Conservation (phyloP, 192 early-diverging fungal species). For the Umbelopsis vinacea region DNA sequence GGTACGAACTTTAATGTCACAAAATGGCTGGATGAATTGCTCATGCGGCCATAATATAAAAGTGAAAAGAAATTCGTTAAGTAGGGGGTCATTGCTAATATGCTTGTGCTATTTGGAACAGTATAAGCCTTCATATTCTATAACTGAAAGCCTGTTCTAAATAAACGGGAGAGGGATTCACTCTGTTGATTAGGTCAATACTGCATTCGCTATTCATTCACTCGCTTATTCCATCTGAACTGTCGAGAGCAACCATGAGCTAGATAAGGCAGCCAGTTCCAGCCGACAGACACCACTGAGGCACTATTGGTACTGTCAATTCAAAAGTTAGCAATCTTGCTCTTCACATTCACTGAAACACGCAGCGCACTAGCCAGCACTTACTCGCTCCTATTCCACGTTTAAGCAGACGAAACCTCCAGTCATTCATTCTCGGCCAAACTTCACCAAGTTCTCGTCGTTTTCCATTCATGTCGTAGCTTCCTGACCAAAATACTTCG, state of each 20-base stretch:
- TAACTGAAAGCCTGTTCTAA: neutral
- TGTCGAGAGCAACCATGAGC: too few species aligned
- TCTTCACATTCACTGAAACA: too few species aligned
- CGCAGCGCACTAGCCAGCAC: conserved; percentile 31
- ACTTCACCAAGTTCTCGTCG: conserved; percentile 42
- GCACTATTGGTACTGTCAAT: neutral
- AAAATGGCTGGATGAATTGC: too few species aligned
- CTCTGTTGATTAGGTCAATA: neutral
- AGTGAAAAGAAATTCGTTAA: too few species aligned
- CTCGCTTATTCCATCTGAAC: too few species aligned
- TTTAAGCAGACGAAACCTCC: conserved; percentile 66
- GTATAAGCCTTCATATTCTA: too few species aligned
- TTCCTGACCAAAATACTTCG: conserved; percentile 75
- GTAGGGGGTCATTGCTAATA: too few species aligned
- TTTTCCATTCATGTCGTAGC: conserved; percentile 48
- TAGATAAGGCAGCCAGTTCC: neutral
- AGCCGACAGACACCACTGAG: conserved; percentile 3
- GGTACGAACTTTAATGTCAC: too few species aligned
- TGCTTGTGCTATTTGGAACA: too few species aligned
- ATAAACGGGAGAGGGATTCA: neutral
- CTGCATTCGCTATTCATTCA: too few species aligned
- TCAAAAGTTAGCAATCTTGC: neutral
- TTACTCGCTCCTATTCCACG: conserved; percentile 62
- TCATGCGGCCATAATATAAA: too few species aligned
- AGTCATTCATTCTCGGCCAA: conserved; percentile 63